phyloP scores from a whole-genome alignment of 2,329 filamentous ascomycete species.

The Xylaria arbuscula region DNA sequence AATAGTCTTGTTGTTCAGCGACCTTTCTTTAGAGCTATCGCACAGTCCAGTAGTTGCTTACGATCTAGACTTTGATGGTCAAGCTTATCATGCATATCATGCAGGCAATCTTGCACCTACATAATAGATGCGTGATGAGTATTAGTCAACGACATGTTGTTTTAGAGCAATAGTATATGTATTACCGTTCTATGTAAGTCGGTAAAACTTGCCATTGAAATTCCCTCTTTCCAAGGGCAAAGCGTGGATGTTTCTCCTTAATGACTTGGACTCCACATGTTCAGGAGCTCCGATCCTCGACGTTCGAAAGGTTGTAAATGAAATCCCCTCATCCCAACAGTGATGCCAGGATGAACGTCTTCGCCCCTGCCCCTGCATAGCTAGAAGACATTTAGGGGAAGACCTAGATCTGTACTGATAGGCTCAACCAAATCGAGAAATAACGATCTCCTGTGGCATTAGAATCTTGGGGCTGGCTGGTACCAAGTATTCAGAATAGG shows the following conservation, averaged over 20 bases:
- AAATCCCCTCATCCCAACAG: too few species aligned
- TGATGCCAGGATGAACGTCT: not conserved
- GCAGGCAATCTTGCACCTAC: constrained; percentile 33
- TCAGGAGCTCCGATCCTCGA: not conserved
- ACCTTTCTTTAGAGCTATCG: constrained; percentile 17
- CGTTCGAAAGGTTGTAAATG: not conserved
- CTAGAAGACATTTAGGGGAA: constrained; percentile 32
- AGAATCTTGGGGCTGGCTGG: constrained; percentile 14
- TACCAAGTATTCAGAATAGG: constrained; percentile 12
- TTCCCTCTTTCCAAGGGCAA: not conserved
- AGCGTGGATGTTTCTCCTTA: not conserved
- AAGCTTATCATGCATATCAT: constrained; percentile 17
- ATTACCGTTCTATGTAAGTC: not conserved
- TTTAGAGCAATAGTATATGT: constrained; percentile 23
- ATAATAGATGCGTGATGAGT: constrained; percentile 15
- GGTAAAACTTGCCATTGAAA: not conserved
- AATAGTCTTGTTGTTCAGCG: constrained; percentile 28
- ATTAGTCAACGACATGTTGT: constrained; percentile 16
- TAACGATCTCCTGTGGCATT: constrained; percentile 36
- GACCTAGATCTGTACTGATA: constrained; percentile 25
- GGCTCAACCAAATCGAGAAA: constrained; percentile 40
- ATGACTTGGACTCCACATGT: not conserved
- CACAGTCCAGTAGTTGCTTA: constrained; percentile 28
- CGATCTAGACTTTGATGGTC: constrained; percentile 19
- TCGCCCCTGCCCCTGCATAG: constrained; percentile 9